A percentile compares a stretch with the other conserved stretches of the same genome.
Conservation (phyloP, 305 asterid genomes). For the Caryopteris hybrid region DNA sequence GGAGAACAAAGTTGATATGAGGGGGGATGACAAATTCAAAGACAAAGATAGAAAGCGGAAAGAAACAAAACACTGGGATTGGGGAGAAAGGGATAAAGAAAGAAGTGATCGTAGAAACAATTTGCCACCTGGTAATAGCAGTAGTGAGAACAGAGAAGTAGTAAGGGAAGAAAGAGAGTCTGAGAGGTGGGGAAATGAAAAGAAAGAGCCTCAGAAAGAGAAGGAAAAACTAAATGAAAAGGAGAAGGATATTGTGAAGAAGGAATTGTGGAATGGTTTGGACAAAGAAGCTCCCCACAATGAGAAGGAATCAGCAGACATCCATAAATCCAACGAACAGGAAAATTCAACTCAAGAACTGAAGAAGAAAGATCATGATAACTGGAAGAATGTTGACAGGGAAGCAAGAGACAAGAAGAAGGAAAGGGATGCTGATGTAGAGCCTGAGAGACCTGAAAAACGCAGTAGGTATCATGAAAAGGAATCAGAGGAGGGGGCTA, state of each 20-base stretch:
- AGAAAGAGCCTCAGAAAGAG: constrained; percentile 63
- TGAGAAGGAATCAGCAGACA: constrained; percentile 57
- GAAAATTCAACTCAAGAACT: constrained; percentile 47
- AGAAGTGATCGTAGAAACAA: constrained; percentile 61
- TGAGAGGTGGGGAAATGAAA: constrained; percentile 79
- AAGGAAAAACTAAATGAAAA: constrained; percentile 67
- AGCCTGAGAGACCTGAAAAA: constrained; percentile 75
- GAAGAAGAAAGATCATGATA: constrained; percentile 73
- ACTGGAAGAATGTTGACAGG: constrained; percentile 63
- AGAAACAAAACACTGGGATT: constrained; percentile 83
- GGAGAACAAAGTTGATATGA: constrained; percentile 76
- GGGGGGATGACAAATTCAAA: constrained; percentile 76
- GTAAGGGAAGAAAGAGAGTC: constrained; percentile 74
- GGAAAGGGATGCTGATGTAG: constrained; percentile 75
- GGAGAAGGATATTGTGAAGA: constrained; percentile 72
- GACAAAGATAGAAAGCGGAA: constrained; percentile 89
- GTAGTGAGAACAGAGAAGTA: constrained; percentile 62
- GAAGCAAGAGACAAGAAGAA: constrained; percentile 71
- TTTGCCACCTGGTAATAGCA: constrained; percentile 48
- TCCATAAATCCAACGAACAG: constrained; percentile 53
- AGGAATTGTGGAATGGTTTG: constrained; percentile 61
- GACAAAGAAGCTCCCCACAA: constrained; percentile 58
- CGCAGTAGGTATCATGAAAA: constrained; percentile 65
- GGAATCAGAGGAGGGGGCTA: constrained; percentile 67
- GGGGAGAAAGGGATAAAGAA: constrained; percentile 89